Base-by-base conservation (phyloP, 2,329 filamentous ascomycete species). In the Pseudogymnoascus sp. region DNA sequence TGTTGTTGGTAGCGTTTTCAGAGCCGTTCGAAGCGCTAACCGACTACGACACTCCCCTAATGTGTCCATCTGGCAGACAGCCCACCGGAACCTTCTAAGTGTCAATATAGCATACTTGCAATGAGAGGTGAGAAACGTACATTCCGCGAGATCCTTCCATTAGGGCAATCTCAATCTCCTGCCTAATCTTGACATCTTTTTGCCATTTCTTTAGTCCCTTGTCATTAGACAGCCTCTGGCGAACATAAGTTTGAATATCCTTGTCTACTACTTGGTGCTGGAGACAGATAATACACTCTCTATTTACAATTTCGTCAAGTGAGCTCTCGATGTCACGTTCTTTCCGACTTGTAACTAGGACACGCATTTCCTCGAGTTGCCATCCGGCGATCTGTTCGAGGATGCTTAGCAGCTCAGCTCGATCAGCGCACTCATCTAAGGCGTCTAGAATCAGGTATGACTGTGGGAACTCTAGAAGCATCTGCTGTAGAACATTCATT, bases 371-470 rank as follows among this genome's bases (percentile, higher is more conserved):
- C 22, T 22, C 12, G 1, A 58, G 16, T 14, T 62, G 22, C 59
- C 39, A 62, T 4, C 42, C 33, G 33, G 45, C 14, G 1, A 65
- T 49, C 7, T 58, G 16, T 25, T 60, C 12, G 8, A 67, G 12
- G 2, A 60, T 19, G 4, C 16, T 19, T 9, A 66, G 38, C 4
- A 67, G 42, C 11, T 61, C 60, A 16, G 59, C 25, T 41, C 60
- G 61, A 7, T 39, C 45, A 25, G 22, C n/a, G 35, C 69, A 72
- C 62, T 73, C 72, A 39, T 73, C 72, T 6, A 73, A 63, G 33
- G 72, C 72, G 63, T 74, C 71, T 7, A 74, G 19, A 22, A 72
- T 60, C 14, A 73, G 62, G 60, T 66, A 71, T 2, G 67, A 19
- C 55, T 70, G 61, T 1, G 62, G 55, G 41, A 70, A 66, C 14